Evolutionary conservation across 2,329 filamentous ascomycete species (phyloP).

Genomic region (Colletotrichum tamarilloi): DNA sequence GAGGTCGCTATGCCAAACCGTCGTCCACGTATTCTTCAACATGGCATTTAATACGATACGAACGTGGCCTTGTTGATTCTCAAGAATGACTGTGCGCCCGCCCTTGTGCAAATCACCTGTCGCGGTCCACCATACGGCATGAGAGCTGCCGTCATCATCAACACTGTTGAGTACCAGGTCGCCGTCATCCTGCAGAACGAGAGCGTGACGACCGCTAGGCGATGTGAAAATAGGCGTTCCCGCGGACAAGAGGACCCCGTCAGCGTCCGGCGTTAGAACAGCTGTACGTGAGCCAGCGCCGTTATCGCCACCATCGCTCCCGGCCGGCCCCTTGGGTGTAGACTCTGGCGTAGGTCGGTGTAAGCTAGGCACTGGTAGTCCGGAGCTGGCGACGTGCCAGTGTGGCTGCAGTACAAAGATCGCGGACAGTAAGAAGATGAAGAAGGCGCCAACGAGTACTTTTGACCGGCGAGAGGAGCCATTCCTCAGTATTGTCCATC

Average conservation of each 20-base stretch:
- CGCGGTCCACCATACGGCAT: slow-evolving; percentile 34
- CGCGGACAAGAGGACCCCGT: slow-evolving; percentile 25
- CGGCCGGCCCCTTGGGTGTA: background rate
- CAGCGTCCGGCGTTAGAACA: slow-evolving; percentile 11
- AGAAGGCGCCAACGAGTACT: slow-evolving; percentile 6
- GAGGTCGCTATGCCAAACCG: slow-evolving; percentile 36
- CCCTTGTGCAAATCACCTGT: slow-evolving; percentile 25
- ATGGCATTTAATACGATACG: slow-evolving; percentile 18
- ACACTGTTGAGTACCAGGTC: slow-evolving; percentile 30
- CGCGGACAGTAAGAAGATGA: slow-evolving; percentile 16
- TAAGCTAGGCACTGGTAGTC: slow-evolving; percentile 1
- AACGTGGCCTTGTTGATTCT: slow-evolving; percentile 6
- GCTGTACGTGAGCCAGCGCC: background rate
- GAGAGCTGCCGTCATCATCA: slow-evolving; percentile 3
- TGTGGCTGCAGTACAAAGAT: slow-evolving; percentile 10
- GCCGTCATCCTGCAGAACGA: slow-evolving; percentile 31
- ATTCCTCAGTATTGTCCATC: slow-evolving; percentile 4
- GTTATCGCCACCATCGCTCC: background rate
- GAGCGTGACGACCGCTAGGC: slow-evolving; percentile 23
- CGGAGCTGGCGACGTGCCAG: slow-evolving; percentile 12
- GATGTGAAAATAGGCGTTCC: slow-evolving; percentile 17
- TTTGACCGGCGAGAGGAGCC: slow-evolving; percentile 15
- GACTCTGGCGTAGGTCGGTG: background rate
- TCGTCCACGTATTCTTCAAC: slow-evolving; percentile 25
- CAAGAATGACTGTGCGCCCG: slow-evolving; percentile 17